phyloP scores from a whole-genome alignment of 2,329 filamentous ascomycete genomes.

The Epichloe bromicola region DNA sequence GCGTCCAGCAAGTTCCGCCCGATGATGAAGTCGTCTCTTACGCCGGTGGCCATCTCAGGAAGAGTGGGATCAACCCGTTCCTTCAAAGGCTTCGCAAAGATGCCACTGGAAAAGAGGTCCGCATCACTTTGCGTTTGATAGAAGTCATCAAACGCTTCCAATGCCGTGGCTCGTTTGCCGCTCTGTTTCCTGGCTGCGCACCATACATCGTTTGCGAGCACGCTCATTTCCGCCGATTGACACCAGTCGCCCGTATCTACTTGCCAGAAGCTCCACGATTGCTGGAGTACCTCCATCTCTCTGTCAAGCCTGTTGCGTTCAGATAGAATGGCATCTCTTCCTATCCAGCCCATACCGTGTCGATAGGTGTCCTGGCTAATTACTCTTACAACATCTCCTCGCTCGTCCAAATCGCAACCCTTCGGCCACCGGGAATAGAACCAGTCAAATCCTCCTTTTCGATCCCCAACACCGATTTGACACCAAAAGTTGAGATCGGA shows the following conservation, averaged over 20 bases:
- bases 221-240: slow-evolving; percentile 24
- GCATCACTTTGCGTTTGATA: slow-evolving; percentile 50
- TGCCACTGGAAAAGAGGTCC: slow-evolving; percentile 44
- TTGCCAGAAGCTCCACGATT: slow-evolving; percentile 55
- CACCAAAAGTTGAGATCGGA: slow-evolving; percentile 92
- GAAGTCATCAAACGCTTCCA: slow-evolving; percentile 41
- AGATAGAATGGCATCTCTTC: slow-evolving; percentile 41
- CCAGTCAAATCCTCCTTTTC: slow-evolving; percentile 83
- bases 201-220: slow-evolving; percentile 20
- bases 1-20: slow-evolving; percentile 37
- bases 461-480: slow-evolving; percentile 84
- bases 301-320: slow-evolving; percentile 24
- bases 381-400: slow-evolving; percentile 59
- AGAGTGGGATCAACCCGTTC: slow-evolving; percentile 48
- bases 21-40: slow-evolving; percentile 36
- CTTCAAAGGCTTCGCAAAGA: slow-evolving; percentile 31
- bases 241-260: slow-evolving; percentile 50
- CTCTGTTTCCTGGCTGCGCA: slow-evolving; percentile 3
- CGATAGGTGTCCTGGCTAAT: slow-evolving; percentile 71
- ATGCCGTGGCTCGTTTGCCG: slow-evolving; percentile 17
- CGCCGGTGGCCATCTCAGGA: slow-evolving; percentile 37
- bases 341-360: slow-evolving; percentile 64
- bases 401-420: slow-evolving; percentile 53
- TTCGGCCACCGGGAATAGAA: slow-evolving; percentile 66
- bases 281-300: slow-evolving; percentile 50